Evolutionary conservation across 2,329 filamentous ascomycete genomes (phyloP), one percentile per base, ranked within the genome.

Genomic region (Byssoonygena ceratinophila): DNA sequence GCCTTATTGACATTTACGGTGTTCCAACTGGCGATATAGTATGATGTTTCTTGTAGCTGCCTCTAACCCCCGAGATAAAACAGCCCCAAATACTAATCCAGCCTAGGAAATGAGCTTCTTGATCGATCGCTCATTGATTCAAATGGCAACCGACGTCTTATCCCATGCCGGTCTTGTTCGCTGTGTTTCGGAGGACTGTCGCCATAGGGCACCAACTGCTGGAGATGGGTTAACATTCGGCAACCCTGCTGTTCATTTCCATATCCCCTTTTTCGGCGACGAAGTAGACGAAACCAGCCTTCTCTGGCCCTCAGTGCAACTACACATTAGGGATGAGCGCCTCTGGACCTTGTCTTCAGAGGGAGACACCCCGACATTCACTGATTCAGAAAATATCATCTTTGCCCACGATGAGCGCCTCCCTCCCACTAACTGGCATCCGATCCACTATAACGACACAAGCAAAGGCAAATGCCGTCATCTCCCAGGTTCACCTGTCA

Each of bases 21-120:
- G 25, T 46, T 32, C 44, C 44, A 46, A 46, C 44, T 25, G 44
- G 44, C 2, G 44, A 46, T 46, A 46, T 46, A 31, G 44, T 46
- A 34, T 46, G 43, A n/a, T n/a, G n/a, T n/a, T n/a, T n/a, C n/a
- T n/a, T n/a, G n/a, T n/a, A n/a, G n/a, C n/a, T n/a, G n/a, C n/a
- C n/a, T n/a, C n/a, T n/a, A n/a, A n/a, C n/a, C n/a, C n/a, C n/a
- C n/a, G n/a, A n/a, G n/a, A n/a, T n/a, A n/a, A 37, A 7, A 37
- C 25, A 16, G 8, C 16, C 32, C 11, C 27, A 11, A 31, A 31
- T 46, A 14, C 29, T 46, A 32, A 46, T 46, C 11, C 6, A 34
- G 20, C 16, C 18, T 36, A 47, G 45, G 45, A 47, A 36, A 47
- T 47, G 45, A 47, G 45, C 16, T 47, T 47, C 16, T 3, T 47